phyloP scores from a whole-genome alignment of 768 basidiomycete species.

The Phanerochaete carnosa region DNA sequence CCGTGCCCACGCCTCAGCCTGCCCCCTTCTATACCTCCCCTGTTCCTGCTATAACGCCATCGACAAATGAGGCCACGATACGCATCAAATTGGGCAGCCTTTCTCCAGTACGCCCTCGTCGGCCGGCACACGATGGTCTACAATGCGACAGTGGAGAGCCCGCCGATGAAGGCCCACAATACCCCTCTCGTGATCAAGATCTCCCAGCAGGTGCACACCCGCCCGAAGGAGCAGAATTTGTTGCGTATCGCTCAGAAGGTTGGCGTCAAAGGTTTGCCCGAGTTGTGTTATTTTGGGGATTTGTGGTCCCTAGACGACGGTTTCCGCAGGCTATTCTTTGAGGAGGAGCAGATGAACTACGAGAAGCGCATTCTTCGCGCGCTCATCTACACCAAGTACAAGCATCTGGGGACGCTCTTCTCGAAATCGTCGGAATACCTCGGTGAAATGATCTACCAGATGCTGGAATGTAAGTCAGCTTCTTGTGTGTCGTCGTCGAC shows the following conservation, averaged over 20 bases:
- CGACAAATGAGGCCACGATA: too few relatives aligned
- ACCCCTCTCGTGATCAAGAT: background rate
- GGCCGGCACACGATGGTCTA: conserved; percentile 4
- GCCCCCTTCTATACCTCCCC: too few relatives aligned
- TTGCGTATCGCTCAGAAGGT: background rate
- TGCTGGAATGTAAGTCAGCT: conserved; percentile 5
- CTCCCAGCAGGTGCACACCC: background rate
- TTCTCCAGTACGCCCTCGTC: background rate
- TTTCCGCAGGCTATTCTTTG: background rate
- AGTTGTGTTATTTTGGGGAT: background rate
- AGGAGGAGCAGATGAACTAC: background rate
- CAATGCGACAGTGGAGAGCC: background rate
- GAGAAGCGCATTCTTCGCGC: background rate
- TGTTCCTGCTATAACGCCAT: background rate
- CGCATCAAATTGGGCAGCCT: background rate
- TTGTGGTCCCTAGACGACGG: conserved; percentile 1
- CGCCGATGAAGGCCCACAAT: background rate
- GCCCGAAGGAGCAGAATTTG: background rate
- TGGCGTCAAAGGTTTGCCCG: background rate
- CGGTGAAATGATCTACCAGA: background rate
- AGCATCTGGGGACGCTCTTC: background rate
- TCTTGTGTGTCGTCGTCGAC: background rate
- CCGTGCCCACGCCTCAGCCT: too few relatives aligned
- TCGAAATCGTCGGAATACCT: background rate
- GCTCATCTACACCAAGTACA: conserved; percentile 1